phyloP scores from a whole-genome alignment of 768 basidiomycete species.

The Xanthoconium stramineum region DNA sequence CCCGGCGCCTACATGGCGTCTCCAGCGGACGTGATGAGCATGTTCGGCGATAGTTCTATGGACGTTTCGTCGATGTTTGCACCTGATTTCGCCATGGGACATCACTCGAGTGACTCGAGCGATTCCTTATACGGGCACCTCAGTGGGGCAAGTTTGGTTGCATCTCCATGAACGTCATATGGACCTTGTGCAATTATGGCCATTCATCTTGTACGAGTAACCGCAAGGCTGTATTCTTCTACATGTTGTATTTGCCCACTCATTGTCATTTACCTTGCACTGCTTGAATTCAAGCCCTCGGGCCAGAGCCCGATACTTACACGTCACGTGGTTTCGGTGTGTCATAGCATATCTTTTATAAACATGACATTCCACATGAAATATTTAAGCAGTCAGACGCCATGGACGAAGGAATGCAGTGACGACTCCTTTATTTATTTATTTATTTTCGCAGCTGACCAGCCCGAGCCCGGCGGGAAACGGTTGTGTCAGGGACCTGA shows the following conservation, averaged over 20 bases:
- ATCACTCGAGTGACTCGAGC: conserved; percentile 22
- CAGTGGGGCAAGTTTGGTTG: conserved; percentile 20
- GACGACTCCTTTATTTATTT: neutral
- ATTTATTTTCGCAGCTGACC: neutral
- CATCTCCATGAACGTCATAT: conserved; percentile 23
- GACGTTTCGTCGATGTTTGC: conserved; percentile 34
- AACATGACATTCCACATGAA: no score
- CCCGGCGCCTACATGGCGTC: conserved; percentile 50
- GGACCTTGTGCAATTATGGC: neutral
- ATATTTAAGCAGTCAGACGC: neutral
- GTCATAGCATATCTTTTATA: neutral
- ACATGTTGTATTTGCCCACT: conserved; percentile 9
- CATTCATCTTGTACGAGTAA: conserved; percentile 17
- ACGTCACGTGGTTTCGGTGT: conserved; percentile 9
- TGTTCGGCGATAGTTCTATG: conserved; percentile 48
- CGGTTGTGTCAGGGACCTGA: neutral
- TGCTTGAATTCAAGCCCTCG: neutral
- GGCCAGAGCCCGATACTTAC: no score
- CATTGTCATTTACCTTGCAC: neutral
- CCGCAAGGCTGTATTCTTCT: conserved; percentile 3
- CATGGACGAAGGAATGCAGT: neutral
- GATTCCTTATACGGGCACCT: conserved; percentile 30
- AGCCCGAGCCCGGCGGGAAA: neutral
- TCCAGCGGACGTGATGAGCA: conserved; percentile 56
- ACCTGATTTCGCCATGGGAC: conserved; percentile 30